A percentile compares a stretch with the other conserved stretches of the same genome.
phyloP scores from a whole-genome alignment of 1,284 basidiomycete species.

The Malassezia sympodialis region DNA sequence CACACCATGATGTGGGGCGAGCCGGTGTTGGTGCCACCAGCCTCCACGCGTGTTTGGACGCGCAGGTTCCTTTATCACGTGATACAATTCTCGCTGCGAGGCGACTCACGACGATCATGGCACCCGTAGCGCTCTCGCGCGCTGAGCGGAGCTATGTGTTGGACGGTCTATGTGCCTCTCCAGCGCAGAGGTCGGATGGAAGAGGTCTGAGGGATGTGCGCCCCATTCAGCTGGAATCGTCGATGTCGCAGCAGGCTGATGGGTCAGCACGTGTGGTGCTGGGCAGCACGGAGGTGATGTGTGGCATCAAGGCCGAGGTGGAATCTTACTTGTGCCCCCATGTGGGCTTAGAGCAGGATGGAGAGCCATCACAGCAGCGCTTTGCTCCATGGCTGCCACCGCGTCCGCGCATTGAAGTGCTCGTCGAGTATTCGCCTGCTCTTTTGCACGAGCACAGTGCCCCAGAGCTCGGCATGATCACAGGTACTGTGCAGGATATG shows the following conservation, averaged over 20 bases:
- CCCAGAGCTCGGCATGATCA: conserved; percentile 10
- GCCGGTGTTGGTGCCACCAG: neutral
- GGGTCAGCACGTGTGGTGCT: conserved; percentile 32
- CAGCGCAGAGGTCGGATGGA: conserved; percentile 32
- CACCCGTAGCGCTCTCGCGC: conserved; percentile 30
- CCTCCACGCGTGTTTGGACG: conserved; percentile 9
- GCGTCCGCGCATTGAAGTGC: conserved; percentile 3
- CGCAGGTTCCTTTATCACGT: conserved; percentile 6
- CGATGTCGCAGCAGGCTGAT: conserved; percentile 27
- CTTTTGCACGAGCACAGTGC: conserved; percentile 14
- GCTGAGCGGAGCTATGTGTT: conserved; percentile 36
- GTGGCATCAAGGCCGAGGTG: conserved; percentile 36
- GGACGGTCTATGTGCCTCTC: conserved; percentile 26
- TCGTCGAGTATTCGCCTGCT: conserved; percentile 14
- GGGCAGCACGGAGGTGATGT: conserved; percentile 35
- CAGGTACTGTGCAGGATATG: conserved; percentile 8
- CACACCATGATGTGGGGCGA: neutral
- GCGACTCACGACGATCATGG: conserved; percentile 15
- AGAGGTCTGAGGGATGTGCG: conserved; percentile 28
- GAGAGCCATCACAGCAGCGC: neutral
- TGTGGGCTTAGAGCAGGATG: neutral
- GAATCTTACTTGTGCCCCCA: conserved; percentile 1
- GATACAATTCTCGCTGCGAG: neutral
- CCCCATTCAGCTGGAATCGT: conserved; percentile 25
- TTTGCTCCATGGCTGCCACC: conserved; percentile 12